phyloP scores from a whole-genome alignment of 139 green algal species.

The Chlorella sp. region DNA sequence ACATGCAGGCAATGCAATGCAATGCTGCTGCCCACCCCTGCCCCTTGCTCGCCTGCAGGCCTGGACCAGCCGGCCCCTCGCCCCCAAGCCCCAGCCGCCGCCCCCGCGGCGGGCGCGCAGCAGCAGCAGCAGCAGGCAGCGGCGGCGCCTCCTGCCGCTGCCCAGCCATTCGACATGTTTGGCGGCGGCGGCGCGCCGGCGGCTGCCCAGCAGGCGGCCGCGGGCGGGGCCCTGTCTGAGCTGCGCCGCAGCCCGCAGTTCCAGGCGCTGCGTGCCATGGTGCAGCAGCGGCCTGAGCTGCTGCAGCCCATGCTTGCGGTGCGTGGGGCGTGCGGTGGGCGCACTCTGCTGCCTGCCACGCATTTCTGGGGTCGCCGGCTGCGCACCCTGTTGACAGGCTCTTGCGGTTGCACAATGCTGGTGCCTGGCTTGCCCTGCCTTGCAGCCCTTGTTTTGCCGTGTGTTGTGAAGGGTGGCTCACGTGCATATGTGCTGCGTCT shows the following conservation, averaged over 20 bases:
- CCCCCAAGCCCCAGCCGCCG: background rate
- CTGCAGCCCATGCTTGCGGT: constrained; percentile 96
- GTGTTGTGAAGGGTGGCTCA: too few relatives aligned
- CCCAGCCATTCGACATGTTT: constrained; percentile 94
- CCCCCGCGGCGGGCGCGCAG: background rate
- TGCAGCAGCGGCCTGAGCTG: constrained; percentile 91
- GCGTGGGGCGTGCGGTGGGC: background rate
- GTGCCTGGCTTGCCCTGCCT: too few relatives aligned
- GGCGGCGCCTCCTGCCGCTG: constrained; percentile 30
- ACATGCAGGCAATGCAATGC: too few relatives aligned
- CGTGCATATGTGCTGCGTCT: too few relatives aligned
- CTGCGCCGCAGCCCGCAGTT: constrained; percentile 89
- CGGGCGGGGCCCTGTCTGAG: constrained; percentile 77
- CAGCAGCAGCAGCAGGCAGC: constrained; percentile 36
- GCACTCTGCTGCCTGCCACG: background rate
- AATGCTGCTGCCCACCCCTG: too few relatives aligned
- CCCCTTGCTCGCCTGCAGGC: background rate
- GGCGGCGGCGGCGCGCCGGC: constrained; percentile 20
- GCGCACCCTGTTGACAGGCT: too few relatives aligned
- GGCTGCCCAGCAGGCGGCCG: constrained; percentile 34
- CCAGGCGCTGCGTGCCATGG: constrained; percentile 85
- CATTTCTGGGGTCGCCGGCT: too few relatives aligned
- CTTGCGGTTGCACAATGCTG: too few relatives aligned
- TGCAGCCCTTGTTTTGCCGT: too few relatives aligned
- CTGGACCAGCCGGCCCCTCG: background rate